Base-by-base conservation (phyloP, 192 early-diverging fungal genomes). In the Spizellomyces sp. region DNA sequence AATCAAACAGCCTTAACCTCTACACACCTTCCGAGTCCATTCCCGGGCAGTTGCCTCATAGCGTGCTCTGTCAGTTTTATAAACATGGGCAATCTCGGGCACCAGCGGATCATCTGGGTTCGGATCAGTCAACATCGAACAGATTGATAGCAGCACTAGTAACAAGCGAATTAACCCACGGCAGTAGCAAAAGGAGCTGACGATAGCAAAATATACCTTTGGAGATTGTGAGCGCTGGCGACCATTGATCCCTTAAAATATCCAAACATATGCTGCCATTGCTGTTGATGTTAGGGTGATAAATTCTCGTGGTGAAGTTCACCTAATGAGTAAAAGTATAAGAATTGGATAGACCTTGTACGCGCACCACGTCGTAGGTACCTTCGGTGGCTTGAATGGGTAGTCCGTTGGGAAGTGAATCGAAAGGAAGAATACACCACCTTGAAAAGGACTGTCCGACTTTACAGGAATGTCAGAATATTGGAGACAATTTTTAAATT, bases 361-460 rank as follows among this genome's bases (percentile, higher is more conserved):
- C 19, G 14, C 52, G 19, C 19, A 55, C 14, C 19, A n/a, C 52
- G 27, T 36, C 27, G 27, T 36, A 3, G 55, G 61, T 85, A 90
- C 91, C 90, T 98, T 98, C 81, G 96, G 96, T 64, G 96, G 95
- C 88, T 98, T 97, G 84, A 96, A 98, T 48, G 94, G 95, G 73
- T 96, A 97, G 79, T 97, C 96, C 54, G 95, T 96, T 14, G 97
- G 97, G 81, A 99, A 99, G 81, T 94, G 92, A 78, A 99, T 99
- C 41, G 91, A 85, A 68, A 99, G 86, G 88, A 98, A 97, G 86
- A 96, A 99, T 44, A 99, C 94, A 69, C 97, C 97, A 58, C 91
- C 92, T 69, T 85, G 68, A 75, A 95, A 99, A 68, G 97, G 97
- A 75, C 92, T 93, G 77, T 96, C 95, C 50, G 79, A 64, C 94